Conservation (phyloP, 768 basidiomycete genomes). For the Leccinum ochraceum region DNA sequence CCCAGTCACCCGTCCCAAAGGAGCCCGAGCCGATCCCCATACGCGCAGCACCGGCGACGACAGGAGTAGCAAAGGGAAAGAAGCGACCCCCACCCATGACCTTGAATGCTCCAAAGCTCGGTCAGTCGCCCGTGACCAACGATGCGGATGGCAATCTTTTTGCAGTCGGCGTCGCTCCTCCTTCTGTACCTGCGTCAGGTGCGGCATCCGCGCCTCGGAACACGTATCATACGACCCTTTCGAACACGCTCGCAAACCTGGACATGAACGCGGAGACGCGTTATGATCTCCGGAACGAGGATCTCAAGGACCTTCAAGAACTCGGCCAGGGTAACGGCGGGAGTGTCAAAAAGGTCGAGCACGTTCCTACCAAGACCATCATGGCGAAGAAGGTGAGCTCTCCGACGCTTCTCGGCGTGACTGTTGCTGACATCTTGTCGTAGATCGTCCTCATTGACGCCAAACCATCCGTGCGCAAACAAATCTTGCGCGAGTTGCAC, state of each 20-base stretch:
- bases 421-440: neutral
- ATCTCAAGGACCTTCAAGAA: conserved; percentile 87
- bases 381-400: conserved; percentile 96
- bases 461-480: conserved; percentile 94
- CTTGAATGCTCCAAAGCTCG: conserved; percentile 69
- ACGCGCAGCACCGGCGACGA: conserved; percentile 45
- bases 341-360: conserved; percentile 95
- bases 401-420: neutral
- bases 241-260: conserved; percentile 81
- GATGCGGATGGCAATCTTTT: conserved; percentile 45
- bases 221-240: conserved; percentile 78
- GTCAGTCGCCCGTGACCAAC: conserved; percentile 33
- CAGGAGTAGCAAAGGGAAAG: conserved; percentile 49
- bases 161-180: conserved; percentile 47
- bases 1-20: conserved; percentile 41
- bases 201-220: conserved; percentile 58
- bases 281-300: conserved; percentile 83
- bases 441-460: conserved; percentile 96
- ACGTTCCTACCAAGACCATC: conserved; percentile 83
- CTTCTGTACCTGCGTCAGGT: conserved; percentile 53
- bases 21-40: conserved; percentile 47
- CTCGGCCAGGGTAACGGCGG: conserved; percentile 97
- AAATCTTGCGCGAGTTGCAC: conserved; percentile 95
- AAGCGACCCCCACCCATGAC: conserved; percentile 84
- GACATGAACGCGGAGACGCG: conserved; percentile 87